These are phyloP conservation scores for Heimioporus sp. DNA, from an alignment of 768 basidiomycete genomes.

Conservation along the genomic window DNA sequence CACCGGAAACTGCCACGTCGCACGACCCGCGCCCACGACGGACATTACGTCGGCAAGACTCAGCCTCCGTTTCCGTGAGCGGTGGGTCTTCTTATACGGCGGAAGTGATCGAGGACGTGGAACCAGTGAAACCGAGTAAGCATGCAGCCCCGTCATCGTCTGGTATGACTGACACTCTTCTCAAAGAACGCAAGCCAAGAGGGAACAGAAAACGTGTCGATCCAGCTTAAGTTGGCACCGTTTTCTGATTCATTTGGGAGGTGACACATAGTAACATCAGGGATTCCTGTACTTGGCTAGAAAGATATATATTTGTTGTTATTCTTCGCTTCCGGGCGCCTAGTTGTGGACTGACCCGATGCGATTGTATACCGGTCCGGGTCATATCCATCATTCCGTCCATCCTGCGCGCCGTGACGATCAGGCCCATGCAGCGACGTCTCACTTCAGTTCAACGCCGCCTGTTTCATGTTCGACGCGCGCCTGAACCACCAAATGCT, in stretches of 20 bases:
- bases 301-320: slow-evolving; percentile 27
- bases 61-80: slow-evolving; percentile 29
- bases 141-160: neutral
- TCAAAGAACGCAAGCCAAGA: slow-evolving; percentile 22
- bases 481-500: slow-evolving; percentile 48
- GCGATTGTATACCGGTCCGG: too few relatives aligned
- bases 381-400: too few relatives aligned
- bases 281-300: slow-evolving; percentile 20
- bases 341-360: too few relatives aligned
- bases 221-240: slow-evolving; percentile 7
- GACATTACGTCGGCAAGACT: slow-evolving; percentile 26
- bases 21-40: slow-evolving; percentile 30
- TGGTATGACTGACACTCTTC: neutral
- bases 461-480: slow-evolving; percentile 33
- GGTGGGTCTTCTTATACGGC: slow-evolving; percentile 31
- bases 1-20: slow-evolving; percentile 15
- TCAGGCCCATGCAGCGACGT: neutral
- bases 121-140: slow-evolving; percentile 29
- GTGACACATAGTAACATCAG: slow-evolving; percentile 4
- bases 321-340: neutral
- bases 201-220: slow-evolving; percentile 22
- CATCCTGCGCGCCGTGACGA: too few relatives aligned
- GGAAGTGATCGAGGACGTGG: slow-evolving; percentile 26
- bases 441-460: slow-evolving; percentile 4
- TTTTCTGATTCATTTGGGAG: neutral